These are phyloP conservation scores for Rhynchospora pubera DNA, from an alignment of 176 grass and related monocot species.

Conservation along the genomic window DNA sequence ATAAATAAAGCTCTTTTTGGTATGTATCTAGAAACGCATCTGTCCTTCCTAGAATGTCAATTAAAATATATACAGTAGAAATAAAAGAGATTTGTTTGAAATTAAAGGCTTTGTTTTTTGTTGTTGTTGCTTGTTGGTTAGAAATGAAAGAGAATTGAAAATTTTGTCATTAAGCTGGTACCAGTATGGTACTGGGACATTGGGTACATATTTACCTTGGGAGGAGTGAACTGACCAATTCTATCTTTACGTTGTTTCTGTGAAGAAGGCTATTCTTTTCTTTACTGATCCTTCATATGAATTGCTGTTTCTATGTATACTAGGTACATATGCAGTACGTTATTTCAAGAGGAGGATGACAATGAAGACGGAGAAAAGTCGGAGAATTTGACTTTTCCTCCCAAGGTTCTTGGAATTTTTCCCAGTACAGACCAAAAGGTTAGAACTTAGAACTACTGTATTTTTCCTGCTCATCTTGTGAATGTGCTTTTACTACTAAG, in stretches of 20 bases:
- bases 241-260: conserved; percentile 10
- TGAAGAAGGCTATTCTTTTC: background rate
- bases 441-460: background rate
- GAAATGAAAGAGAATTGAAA: background rate
- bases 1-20: background rate
- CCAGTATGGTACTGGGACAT: background rate
- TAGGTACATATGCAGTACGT: conserved; percentile 66
- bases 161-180: background rate
- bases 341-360: conserved; percentile 67
- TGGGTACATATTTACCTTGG: background rate
- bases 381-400: conserved; percentile 32
- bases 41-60: background rate
- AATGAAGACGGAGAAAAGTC: conserved; percentile 26
- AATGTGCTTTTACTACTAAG: no score
- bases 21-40: background rate
- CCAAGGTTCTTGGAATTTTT: conserved; percentile 52
- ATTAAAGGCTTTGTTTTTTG: no score
- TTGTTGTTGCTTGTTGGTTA: background rate
- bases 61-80: background rate
- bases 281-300: conserved; percentile 10
- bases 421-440: conserved; percentile 70
- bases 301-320: conserved; percentile 19
- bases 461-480: no score
- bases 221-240: background rate
- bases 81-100: background rate